These are phyloP conservation scores for Pterocarpus santalinus DNA, from an alignment of 306 rosid species.

Conservation along the genomic window DNA sequence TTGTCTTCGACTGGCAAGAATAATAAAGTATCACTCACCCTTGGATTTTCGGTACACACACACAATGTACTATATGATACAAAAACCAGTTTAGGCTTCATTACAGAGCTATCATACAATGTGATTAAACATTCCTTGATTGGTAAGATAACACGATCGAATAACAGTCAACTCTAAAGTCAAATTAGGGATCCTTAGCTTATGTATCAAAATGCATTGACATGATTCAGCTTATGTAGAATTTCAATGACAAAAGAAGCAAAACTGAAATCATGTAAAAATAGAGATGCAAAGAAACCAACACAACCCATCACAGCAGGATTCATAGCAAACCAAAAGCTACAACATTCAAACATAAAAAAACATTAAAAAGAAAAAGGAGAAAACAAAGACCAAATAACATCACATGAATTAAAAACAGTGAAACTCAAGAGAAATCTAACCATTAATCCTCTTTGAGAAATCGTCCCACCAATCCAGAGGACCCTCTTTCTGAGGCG, in stretches of 20 bases:
- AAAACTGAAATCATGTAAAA: conserved; percentile 35
- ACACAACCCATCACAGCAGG: conserved; percentile 45
- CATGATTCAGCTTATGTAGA: conserved; percentile 22
- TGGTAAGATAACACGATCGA: conserved; percentile 41
- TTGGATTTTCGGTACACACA: conserved; percentile 27
- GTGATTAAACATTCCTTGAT: conserved; percentile 45
- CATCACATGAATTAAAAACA: conserved; percentile 25
- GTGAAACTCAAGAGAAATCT: conserved; percentile 42
- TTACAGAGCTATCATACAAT: conserved; percentile 34
- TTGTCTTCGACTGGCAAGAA: not conserved
- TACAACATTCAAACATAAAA: conserved; percentile 17
- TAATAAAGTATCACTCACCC: conserved; percentile 33
- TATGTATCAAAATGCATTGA: conserved; percentile 47
- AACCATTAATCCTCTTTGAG: conserved; percentile 72
- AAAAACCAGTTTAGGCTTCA: conserved; percentile 26
- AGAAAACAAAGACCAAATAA: conserved; percentile 28
- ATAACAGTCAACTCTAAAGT: conserved; percentile 38
- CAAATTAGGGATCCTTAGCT: conserved; percentile 63
- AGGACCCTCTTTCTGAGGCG: conserved; percentile 70
- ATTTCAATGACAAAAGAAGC: conserved; percentile 46
- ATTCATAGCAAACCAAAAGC: conserved; percentile 37
- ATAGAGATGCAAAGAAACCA: not conserved
- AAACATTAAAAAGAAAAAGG: not conserved
- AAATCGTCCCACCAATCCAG: conserved; percentile 89
- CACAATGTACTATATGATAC: conserved; percentile 36